Percentiles rank a stretch among this genome's conserved stretches.
phyloP scores from a whole-genome alignment of 257 asterid genomes.

The Mentha longifolia region DNA sequence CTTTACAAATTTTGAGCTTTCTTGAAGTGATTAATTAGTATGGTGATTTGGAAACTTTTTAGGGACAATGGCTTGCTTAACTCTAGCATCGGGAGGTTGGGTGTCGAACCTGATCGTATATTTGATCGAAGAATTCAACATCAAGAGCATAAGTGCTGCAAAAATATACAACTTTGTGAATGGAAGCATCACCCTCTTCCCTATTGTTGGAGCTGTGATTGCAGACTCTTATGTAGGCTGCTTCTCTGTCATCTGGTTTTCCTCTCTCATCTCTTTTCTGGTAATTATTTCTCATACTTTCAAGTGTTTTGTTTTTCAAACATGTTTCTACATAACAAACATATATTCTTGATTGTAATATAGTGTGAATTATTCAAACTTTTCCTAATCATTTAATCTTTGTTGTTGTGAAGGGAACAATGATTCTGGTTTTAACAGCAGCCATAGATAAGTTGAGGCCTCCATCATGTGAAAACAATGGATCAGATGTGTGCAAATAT shows the following conservation, averaged over 20 bases:
- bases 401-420: constrained; percentile 45
- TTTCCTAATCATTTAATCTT: background rate
- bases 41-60: constrained; percentile 10
- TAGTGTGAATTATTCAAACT: background rate
- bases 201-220: constrained; percentile 68
- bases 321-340: background rate
- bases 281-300: constrained; percentile 32
- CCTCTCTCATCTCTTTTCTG: constrained; percentile 69
- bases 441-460: constrained; percentile 51
- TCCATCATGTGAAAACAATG: constrained; percentile 42
- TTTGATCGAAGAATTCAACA: constrained; percentile 73
- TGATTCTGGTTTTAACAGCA: constrained; percentile 55
- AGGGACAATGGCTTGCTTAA: constrained; percentile 68
- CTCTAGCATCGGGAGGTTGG: constrained; percentile 79
- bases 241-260: constrained; percentile 79
- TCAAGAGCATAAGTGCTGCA: constrained; percentile 77
- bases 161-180: constrained; percentile 66
- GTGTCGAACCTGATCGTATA: constrained; percentile 67
- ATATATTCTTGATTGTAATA: background rate
- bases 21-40: background rate
- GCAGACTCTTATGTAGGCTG: constrained; percentile 78
- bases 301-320: background rate
- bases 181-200: constrained; percentile 74
- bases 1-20: background rate
- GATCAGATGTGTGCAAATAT: constrained; percentile 41